phyloP scores from a whole-genome alignment of 2,329 filamentous ascomycete species.

The Teratosphaeria pseudoeucalypti region DNA sequence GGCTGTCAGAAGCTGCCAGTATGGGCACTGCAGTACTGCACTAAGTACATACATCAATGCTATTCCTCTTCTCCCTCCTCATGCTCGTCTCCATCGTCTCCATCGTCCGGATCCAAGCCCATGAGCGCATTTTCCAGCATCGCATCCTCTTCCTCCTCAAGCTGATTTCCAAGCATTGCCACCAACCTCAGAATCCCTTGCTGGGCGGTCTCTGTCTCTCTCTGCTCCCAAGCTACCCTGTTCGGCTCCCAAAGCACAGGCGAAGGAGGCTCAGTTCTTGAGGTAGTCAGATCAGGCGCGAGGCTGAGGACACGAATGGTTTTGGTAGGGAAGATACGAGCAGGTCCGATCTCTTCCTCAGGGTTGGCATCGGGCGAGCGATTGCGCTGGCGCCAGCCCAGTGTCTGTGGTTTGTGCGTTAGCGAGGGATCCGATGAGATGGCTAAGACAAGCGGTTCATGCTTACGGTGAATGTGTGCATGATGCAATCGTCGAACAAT shows the following conservation, averaged over 20 bases:
- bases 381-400: slow-evolving; percentile 11
- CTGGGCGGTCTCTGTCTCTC: not conserved
- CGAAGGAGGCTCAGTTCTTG: not conserved
- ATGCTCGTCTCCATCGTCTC: not conserved
- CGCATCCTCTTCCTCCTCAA: not conserved
- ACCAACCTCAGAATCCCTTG: not conserved
- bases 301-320: slow-evolving; percentile 31
- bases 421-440: not conserved
- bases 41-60: not conserved
- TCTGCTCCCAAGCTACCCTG: not conserved
- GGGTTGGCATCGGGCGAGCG: not conserved
- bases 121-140: not conserved
- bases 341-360: slow-evolving; percentile 8
- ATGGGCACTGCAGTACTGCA: not conserved
- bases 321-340: slow-evolving; percentile 31
- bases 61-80: not conserved
- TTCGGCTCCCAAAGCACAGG: not conserved
- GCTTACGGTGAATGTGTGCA: slow-evolving; percentile 34
- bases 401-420: slow-evolving; percentile 2
- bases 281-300: slow-evolving; percentile 19
- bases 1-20: not conserved
- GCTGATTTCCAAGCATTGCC: not conserved
- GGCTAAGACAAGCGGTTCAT: not conserved
- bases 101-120: not conserved
- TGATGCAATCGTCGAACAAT: slow-evolving; percentile 37